Conservation (phyloP, 1,284 basidiomycete species). For the Leccinum griseonigrum region DNA sequence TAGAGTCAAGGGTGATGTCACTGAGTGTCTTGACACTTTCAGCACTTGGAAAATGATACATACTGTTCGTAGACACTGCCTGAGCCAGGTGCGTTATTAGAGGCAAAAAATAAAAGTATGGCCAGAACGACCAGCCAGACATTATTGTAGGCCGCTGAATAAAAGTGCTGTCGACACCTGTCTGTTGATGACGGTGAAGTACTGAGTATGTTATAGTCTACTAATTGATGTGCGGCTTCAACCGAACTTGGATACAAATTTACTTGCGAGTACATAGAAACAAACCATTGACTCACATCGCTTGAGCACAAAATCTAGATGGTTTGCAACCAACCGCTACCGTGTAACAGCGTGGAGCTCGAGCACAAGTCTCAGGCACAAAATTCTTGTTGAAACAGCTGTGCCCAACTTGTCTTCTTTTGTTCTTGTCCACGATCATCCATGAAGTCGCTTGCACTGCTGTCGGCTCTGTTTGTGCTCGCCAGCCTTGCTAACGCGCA, state of each 20-base stretch:
- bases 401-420: not conserved
- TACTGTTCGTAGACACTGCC: slow-evolving; percentile 50
- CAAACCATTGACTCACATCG: no score
- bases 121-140: slow-evolving; percentile 9
- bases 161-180: not conserved
- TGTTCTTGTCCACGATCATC: not conserved
- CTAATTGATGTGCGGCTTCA: not conserved
- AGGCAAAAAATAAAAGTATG: slow-evolving; percentile 16
- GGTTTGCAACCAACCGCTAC: not conserved
- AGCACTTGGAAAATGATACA: slow-evolving; percentile 11
- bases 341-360: not conserved
- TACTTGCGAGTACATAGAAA: not conserved
- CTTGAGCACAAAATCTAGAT: not conserved
- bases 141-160: slow-evolving; percentile 5
- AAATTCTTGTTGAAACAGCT: not conserved
- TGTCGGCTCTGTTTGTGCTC: slow-evolving; percentile 36
- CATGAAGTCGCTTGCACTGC: slow-evolving; percentile 49
- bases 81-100: slow-evolving; percentile 13
- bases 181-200: not conserved
- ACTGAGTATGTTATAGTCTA: not conserved
- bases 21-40: not conserved
- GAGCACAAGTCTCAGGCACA: not conserved
- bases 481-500: slow-evolving; percentile 49
- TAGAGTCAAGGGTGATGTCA: slow-evolving; percentile 24
- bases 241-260: not conserved